Evolutionary conservation across 179 eudicot genomes (phyloP).

Genomic region (Beta corolliflora): DNA sequence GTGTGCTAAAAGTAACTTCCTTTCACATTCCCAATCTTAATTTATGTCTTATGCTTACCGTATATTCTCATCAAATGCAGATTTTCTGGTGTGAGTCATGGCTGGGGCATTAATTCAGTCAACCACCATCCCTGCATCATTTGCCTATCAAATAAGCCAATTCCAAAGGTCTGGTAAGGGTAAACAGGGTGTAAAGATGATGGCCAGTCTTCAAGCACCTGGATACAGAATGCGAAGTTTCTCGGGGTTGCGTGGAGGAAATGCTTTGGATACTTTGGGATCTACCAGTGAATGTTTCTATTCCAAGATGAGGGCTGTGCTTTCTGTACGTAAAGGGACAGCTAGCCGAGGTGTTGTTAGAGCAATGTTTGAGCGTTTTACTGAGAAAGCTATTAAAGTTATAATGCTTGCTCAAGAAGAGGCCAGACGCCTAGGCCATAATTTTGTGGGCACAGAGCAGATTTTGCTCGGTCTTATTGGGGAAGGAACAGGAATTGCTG

Average conservation of each 20-base stretch:
- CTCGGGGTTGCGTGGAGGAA: conserved; percentile 68
- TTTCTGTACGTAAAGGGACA: conserved; percentile 48
- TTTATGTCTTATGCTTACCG: conserved; percentile 11
- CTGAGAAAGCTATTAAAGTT: conserved; percentile 97
- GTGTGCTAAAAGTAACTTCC: neutral
- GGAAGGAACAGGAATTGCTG: conserved; percentile 98
- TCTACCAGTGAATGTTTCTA: conserved; percentile 49
- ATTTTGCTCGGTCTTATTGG: conserved; percentile 90
- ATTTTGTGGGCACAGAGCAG: conserved; percentile 97
- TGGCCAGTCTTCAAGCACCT: conserved; percentile 46
- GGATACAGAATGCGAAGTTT: conserved; percentile 54
- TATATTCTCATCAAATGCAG: conserved; percentile 34
- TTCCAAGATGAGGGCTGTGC: conserved; percentile 53
- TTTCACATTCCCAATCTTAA: neutral
- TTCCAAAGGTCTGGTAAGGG: conserved; percentile 53
- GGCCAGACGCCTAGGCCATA: conserved; percentile 90
- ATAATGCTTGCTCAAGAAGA: conserved; percentile 98
- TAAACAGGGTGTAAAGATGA: conserved; percentile 54
- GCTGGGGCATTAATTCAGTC: conserved; percentile 75
- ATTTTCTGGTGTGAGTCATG: conserved; percentile 50
- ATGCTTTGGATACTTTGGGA: conserved; percentile 51
- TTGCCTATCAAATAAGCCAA: conserved; percentile 47
- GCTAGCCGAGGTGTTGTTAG: conserved; percentile 54
- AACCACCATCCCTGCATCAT: conserved; percentile 53
- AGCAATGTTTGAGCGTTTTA: conserved; percentile 96